Conservation (phyloP, 1,284 basidiomycete genomes). For the Marasmius tenuissimus region DNA sequence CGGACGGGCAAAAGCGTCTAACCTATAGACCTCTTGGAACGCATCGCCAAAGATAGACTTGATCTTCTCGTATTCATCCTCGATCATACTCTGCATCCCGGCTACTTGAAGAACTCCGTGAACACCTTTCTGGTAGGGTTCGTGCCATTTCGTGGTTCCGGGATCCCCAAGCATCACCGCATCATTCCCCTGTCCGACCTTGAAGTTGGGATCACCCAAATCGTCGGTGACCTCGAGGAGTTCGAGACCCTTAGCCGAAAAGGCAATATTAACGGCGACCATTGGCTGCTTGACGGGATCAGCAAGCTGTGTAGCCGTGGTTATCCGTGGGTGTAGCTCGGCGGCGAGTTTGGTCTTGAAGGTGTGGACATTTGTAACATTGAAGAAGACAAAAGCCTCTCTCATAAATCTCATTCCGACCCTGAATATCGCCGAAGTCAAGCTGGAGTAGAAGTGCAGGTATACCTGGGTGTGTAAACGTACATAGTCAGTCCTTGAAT, state of each 20-base stretch:
- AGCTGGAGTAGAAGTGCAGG: too few relatives aligned
- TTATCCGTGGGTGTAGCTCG: too few relatives aligned
- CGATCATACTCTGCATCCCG: background rate
- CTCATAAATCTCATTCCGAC: too few relatives aligned
- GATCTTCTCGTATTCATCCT: background rate
- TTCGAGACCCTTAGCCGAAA: constrained; percentile 25
- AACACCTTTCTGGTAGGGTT: background rate
- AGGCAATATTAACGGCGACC: constrained; percentile 29
- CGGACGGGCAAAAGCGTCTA: background rate
- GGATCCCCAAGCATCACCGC: constrained; percentile 26
- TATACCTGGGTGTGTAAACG: too few relatives aligned
- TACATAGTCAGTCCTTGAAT: too few relatives aligned
- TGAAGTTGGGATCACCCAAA: constrained; percentile 30
- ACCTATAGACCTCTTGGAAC: background rate
- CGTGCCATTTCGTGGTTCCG: constrained; percentile 25
- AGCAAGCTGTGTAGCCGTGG: too few relatives aligned
- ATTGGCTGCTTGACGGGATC: constrained; percentile 13
- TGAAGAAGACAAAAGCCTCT: too few relatives aligned
- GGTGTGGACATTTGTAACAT: too few relatives aligned
- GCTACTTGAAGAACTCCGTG: background rate
- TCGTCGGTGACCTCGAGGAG: constrained; percentile 31
- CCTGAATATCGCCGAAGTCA: too few relatives aligned
- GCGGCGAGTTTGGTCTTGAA: too few relatives aligned
- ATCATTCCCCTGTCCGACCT: constrained; percentile 28
- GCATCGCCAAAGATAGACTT: background rate